Evolutionary conservation across 1,139 yeast genomes (phyloP).

Genomic region (Kazachstania sp.): DNA sequence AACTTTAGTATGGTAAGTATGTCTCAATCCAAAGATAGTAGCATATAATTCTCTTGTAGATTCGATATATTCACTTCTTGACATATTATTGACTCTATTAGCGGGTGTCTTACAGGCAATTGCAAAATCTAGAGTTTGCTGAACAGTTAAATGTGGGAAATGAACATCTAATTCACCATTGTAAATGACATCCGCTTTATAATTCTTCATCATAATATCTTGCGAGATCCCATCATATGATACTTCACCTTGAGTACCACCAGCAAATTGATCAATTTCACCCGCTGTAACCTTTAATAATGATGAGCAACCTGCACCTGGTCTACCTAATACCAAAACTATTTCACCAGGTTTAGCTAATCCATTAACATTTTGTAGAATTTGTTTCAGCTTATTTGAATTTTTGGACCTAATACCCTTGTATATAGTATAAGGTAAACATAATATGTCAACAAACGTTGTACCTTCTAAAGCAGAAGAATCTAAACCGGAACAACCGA

Average conservation of each 20-base stretch:
- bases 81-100: conserved; percentile 33
- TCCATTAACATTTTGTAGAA: conserved; percentile 38
- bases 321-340: conserved; percentile 55
- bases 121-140: conserved; percentile 41
- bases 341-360: conserved; percentile 49
- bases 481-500: conserved; percentile 44
- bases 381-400: conserved; percentile 32
- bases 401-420: conserved; percentile 20
- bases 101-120: conserved; percentile 36
- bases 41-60: conserved; percentile 41
- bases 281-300: conserved; percentile 50
- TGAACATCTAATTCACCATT: conserved; percentile 48
- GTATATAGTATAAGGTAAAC: conserved; percentile 33
- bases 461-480: conserved; percentile 40
- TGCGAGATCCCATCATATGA: conserved; percentile 46
- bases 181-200: conserved; percentile 43
- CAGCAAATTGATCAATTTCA: conserved; percentile 32
- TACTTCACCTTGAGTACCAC: conserved; percentile 31
- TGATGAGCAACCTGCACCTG: conserved; percentile 62
- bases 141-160: conserved; percentile 46
- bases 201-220: conserved; percentile 39
- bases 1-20: conserved; percentile 60
- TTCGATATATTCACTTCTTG: conserved; percentile 41
- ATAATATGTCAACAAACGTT: conserved; percentile 43
- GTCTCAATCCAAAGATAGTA: conserved; percentile 50